Percentiles rank a stretch among this genome's conserved stretches.
These are phyloP conservation scores for Taphrina flavorubra DNA, from an alignment of 1,139 yeast genomes.

Conservation along the genomic window DNA sequence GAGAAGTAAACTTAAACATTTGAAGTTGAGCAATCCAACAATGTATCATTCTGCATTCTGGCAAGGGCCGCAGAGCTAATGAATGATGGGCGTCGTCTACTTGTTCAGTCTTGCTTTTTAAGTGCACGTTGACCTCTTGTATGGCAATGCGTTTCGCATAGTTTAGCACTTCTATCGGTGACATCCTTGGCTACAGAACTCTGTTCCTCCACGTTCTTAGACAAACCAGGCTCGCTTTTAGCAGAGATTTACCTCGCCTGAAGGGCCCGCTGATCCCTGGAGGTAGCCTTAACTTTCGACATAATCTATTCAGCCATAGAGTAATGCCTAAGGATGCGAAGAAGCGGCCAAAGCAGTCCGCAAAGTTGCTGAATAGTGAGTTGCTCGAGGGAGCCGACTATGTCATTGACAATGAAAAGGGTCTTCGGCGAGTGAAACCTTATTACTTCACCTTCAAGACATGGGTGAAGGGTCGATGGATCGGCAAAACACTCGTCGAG, in stretches of 20 bases:
- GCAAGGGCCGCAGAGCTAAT: no score
- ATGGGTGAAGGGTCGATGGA: conserved; percentile 90
- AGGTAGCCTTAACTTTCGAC: no score
- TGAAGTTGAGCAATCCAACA: no score
- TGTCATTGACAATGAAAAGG: conserved; percentile 50
- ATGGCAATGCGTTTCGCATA: no score
- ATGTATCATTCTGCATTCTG: no score
- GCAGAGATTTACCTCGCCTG: neutral
- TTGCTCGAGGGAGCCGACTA: conserved; percentile 51
- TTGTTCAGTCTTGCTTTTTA: no score
- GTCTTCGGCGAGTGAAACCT: conserved; percentile 75
- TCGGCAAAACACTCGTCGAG: conserved; percentile 76
- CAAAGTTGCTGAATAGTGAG: conserved; percentile 36
- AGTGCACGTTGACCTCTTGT: no score
- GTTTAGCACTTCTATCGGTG: no score
- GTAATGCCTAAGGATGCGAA: conserved; percentile 31
- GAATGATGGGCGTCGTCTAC: no score
- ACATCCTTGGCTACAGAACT: neutral
- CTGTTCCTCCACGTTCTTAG: neutral
- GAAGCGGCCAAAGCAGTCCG: conserved; percentile 26
- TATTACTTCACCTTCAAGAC: conserved; percentile 89
- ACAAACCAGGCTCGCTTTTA: neutral
- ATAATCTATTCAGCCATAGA: neutral
- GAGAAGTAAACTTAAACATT: no score
- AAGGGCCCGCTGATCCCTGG: no score